Percentiles rank a stretch among this genome's conserved stretches.
phyloP scores from a whole-genome alignment of 2,329 filamentous ascomycete species.

The Aspergillus cejpii region DNA sequence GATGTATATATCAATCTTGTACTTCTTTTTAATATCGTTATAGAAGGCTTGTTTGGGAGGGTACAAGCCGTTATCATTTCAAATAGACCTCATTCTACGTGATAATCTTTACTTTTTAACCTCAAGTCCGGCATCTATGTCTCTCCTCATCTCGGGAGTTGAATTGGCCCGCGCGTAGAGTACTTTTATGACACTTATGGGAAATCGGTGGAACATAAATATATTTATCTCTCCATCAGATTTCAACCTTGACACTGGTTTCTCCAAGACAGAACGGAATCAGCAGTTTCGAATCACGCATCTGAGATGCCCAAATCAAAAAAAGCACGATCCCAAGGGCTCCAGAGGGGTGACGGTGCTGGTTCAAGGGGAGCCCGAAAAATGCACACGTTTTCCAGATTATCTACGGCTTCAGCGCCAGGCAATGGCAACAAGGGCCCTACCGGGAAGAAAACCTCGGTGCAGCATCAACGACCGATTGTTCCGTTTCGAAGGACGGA shows the following conservation, averaged over 20 bases:
- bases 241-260: no score
- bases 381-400: constrained; percentile 25
- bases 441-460: constrained; percentile 10
- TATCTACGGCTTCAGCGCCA: constrained; percentile 17
- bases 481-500: constrained; percentile 39
- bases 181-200: no score
- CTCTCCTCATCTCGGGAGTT: not conserved
- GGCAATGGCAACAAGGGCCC: constrained; percentile 3
- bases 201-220: no score
- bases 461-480: constrained; percentile 26
- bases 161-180: not conserved
- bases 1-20: constrained; percentile 25
- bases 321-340: constrained; percentile 12
- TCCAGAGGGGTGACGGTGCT: not conserved
- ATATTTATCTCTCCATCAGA: no score
- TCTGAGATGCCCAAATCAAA: constrained; percentile 23
- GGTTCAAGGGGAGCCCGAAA: constrained; percentile 13
- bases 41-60: constrained; percentile 12
- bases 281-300: no score
- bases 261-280: no score
- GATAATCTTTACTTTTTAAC: not conserved
- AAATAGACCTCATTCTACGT: not conserved
- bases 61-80: not conserved
- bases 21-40: constrained; percentile 17
- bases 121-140: no score